Percentiles rank a stretch among this genome's conserved stretches.
Conservation (phyloP, 768 basidiomycete species). For the Pulveroboletus sp. region DNA sequence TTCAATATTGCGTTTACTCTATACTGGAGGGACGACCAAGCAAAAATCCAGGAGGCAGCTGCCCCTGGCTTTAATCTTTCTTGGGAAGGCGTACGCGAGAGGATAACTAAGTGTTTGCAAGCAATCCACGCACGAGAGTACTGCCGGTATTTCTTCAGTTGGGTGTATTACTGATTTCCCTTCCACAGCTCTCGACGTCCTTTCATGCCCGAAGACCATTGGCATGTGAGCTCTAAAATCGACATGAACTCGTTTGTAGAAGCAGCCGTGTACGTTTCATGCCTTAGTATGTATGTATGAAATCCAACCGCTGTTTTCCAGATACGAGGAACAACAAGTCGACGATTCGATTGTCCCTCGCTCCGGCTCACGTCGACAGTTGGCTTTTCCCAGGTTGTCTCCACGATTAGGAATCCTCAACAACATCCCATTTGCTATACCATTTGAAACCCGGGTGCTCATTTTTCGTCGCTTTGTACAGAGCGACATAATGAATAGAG, state of each 20-base stretch:
- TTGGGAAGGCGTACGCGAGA: slow-evolving; percentile 71
- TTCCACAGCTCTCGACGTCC: slow-evolving; percentile 67
- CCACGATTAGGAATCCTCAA: slow-evolving; percentile 88
- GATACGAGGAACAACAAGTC: slow-evolving; percentile 63
- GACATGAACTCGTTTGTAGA: slow-evolving; percentile 75
- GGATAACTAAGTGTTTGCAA: slow-evolving; percentile 72
- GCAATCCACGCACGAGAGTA: slow-evolving; percentile 89
- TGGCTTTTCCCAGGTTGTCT: slow-evolving; percentile 52
- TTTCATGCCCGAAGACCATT: slow-evolving; percentile 81
- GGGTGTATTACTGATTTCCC: slow-evolving; percentile 3
- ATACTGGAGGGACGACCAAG: slow-evolving; percentile 54
- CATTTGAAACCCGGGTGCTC: slow-evolving; percentile 85
- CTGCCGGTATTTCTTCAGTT: slow-evolving; percentile 26
- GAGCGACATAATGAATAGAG: slow-evolving; percentile 46
- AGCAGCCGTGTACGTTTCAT: slow-evolving; percentile 67
- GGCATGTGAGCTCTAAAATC: slow-evolving; percentile 65
- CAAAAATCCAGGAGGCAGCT: slow-evolving; percentile 37
- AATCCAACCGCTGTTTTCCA: slow-evolving; percentile 23
- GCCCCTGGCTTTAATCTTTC: slow-evolving; percentile 39
- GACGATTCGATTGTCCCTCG: slow-evolving; percentile 26
- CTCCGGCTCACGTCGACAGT: slow-evolving; percentile 58
- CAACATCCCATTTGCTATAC: slow-evolving; percentile 94
- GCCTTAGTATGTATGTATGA: background rate
- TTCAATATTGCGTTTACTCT: slow-evolving; percentile 82
- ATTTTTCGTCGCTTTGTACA: slow-evolving; percentile 84